Base-by-base conservation (phyloP, 2,329 filamentous ascomycete species). In the Cytospora schulzeri region DNA sequence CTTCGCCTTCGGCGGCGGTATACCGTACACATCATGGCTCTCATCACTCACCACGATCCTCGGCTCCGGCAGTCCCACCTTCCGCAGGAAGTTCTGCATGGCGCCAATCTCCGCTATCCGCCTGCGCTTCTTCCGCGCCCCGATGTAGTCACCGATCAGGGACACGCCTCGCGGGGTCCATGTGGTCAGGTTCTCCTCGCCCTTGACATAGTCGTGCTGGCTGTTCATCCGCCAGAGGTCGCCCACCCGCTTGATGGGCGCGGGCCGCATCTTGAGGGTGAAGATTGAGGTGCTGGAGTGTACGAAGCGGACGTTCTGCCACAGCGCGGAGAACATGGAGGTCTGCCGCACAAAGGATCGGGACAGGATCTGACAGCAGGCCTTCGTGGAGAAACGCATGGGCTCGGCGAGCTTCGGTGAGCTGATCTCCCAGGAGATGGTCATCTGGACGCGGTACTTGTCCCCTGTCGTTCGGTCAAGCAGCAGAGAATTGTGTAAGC, bases 161-260 rank as follows among this genome's bases (percentile, higher is more conserved):
- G 92, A 96, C 3, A 98, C 91, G 41, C 95, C 93, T 51, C 95
- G 86, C 2, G 95, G 94, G 9, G 89, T 88, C 95, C 95, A 99
- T 63, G 88, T 88, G 2, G 83, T 88, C 48, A 99, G 81, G 57
- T 89, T 84, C 76, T 99, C 95, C 77, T 99, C 93, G 62, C 95
- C 95, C 76, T 97, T 97, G 71, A 99, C 91, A 73, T 97, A 98
- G 75, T 96, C 92, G 71, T 96, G 91, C 66, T 92, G 89, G 19
- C 93, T 98, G 75, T 93, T 96, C 88, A 98, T 92, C 62, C 95
- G 88, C 95, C 95, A 99, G 15, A 99, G 82, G 74, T 99, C 95
- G 3, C 92, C 92, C 0, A 93, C 92, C 55, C 92, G 87, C 77
- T 97, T 97, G 58, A 96, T 93, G 3, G 93, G 93, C 9, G 92